Conservation (phyloP, 164 flowering plant genomes). For the Nelumbo lutea region DNA sequence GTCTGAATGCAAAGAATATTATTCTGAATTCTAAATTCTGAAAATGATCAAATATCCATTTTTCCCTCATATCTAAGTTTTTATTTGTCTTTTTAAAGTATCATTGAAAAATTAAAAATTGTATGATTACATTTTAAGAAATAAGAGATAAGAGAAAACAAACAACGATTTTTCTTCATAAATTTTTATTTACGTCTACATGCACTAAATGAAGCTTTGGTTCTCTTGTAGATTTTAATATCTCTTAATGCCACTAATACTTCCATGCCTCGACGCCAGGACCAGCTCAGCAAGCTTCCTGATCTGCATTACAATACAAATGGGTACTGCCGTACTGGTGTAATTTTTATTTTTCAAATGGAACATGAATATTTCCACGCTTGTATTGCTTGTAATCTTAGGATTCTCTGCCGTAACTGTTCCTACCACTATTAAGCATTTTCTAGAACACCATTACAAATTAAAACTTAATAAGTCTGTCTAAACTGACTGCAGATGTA, state of each 20-base stretch:
- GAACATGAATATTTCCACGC: slow-evolving; percentile 50
- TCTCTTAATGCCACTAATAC: slow-evolving; percentile 58
- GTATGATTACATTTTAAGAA: too few relatives aligned
- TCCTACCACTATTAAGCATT: slow-evolving; percentile 28
- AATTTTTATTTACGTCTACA: too few relatives aligned
- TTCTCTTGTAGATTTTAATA: slow-evolving; percentile 51
- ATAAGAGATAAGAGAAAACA: too few relatives aligned
- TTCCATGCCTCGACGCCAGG: slow-evolving; percentile 44
- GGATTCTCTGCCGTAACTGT: slow-evolving; percentile 5
- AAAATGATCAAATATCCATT: too few relatives aligned
- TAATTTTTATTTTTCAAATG: slow-evolving; percentile 34
- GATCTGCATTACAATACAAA: slow-evolving; percentile 51
- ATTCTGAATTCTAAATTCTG: too few relatives aligned
- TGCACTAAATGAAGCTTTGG: slow-evolving; percentile 33
- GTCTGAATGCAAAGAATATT: too few relatives aligned
- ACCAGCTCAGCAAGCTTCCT: slow-evolving; percentile 59
- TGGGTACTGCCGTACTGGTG: slow-evolving; percentile 36
- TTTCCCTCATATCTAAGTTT: too few relatives aligned
- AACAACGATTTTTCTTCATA: too few relatives aligned
- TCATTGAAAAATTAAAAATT: too few relatives aligned
- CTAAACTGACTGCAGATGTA: slow-evolving; percentile 32
- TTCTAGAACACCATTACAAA: slow-evolving; percentile 26
- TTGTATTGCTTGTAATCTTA: slow-evolving; percentile 14
- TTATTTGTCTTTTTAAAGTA: too few relatives aligned
- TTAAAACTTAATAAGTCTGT: too few relatives aligned